Evolutionary conservation across 2,329 filamentous ascomycete genomes (phyloP).

Genomic region (Acrodontium crateriforme): DNA sequence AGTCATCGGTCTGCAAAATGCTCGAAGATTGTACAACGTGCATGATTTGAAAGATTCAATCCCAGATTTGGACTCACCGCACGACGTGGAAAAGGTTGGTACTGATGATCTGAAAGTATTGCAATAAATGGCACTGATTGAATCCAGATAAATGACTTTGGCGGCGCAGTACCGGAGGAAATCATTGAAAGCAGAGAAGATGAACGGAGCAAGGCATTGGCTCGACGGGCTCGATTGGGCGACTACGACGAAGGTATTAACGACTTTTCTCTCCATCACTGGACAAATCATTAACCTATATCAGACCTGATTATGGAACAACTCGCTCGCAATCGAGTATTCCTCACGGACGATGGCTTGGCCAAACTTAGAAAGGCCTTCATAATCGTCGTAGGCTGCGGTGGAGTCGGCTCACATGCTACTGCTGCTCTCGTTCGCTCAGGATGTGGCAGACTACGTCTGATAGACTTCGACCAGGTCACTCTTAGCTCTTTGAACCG

Average conservation of each 20-base stretch:
- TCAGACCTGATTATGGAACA: constrained; percentile 87
- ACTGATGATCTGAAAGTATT: constrained; percentile 1
- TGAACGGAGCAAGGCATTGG: constrained; percentile 43
- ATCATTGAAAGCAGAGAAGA: constrained; percentile 36
- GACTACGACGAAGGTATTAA: constrained; percentile 47
- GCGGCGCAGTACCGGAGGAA: not conserved
- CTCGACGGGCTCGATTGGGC: constrained; percentile 45
- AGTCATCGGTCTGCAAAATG: constrained; percentile 44
- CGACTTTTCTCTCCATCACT: constrained; percentile 1
- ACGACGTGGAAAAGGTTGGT: constrained; percentile 38
- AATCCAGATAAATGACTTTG: constrained; percentile 40
- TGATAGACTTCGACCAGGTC: constrained; percentile 97
- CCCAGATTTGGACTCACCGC: constrained; percentile 37
- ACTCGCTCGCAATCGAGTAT: constrained; percentile 81
- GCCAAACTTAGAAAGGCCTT: constrained; percentile 67
- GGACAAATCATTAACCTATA: constrained; percentile 1
- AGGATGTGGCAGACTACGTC: constrained; percentile 71
- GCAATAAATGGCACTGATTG: constrained; percentile 21
- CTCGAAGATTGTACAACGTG: constrained; percentile 40
- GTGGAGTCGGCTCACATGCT: constrained; percentile 89
- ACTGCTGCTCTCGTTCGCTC: constrained; percentile 74
- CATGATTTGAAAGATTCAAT: constrained; percentile 48
- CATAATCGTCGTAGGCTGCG: constrained; percentile 80
- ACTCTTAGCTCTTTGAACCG: constrained; percentile 86
- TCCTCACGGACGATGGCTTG: constrained; percentile 71